These are phyloP conservation scores for Bothriochloa decipiens DNA, from an alignment of 176 grass and related monocot genomes.

Conservation along the genomic window DNA sequence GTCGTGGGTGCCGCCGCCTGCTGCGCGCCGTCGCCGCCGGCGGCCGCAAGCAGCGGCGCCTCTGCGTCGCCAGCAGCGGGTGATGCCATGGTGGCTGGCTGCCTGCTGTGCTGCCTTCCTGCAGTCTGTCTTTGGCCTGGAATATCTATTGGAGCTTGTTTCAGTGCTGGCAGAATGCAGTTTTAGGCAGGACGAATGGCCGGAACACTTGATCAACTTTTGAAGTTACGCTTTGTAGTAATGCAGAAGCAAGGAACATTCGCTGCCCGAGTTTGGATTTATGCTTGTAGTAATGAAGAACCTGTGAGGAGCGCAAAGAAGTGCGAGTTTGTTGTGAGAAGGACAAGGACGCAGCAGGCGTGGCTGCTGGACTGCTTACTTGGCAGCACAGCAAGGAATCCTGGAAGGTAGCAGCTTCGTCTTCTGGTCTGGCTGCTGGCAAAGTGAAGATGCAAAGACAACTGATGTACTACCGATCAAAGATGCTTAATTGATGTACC, in stretches of 20 bases:
- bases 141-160: neutral
- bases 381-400: neutral
- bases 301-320: neutral
- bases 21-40: neutral
- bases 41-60: conserved; percentile 33
- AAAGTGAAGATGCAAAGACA: too few species aligned
- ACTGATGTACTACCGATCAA: too few species aligned
- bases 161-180: neutral
- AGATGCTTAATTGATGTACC: too few species aligned
- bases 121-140: neutral
- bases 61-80: conserved; percentile 33
- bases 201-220: neutral
- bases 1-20: neutral
- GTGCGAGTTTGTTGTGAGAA: neutral
- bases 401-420: neutral
- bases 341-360: neutral
- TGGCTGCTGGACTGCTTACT: neutral
- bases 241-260: conserved; percentile 31
- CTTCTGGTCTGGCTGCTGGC: too few species aligned
- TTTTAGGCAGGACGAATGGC: neutral
- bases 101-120: neutral
- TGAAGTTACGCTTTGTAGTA: conserved; percentile 7
- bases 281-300: neutral
- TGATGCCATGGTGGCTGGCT: conserved; percentile 25
- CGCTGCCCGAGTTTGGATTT: neutral